These are phyloP conservation scores for Nemania sp. DNA, from an alignment of 2,329 filamentous ascomycete genomes.

Conservation along the genomic window DNA sequence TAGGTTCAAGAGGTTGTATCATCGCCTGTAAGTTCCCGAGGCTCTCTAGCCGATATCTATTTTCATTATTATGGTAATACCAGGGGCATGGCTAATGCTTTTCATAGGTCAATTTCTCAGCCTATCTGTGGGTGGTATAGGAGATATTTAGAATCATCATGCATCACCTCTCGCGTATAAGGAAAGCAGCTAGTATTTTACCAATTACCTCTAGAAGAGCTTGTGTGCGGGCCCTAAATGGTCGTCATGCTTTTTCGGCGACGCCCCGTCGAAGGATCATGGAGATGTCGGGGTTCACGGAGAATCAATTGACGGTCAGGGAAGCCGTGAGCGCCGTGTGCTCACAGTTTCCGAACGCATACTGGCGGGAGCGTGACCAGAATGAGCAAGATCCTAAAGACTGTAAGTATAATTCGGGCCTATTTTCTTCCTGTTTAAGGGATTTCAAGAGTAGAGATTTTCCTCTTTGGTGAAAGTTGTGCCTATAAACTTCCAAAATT, in stretches of 20 bases:
- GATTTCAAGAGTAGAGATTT: too few species aligned
- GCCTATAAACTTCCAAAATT: too few species aligned
- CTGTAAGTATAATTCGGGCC: too few species aligned
- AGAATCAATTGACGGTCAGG: constrained; percentile 78
- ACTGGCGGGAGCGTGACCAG: constrained; percentile 82
- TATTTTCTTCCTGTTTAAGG: too few species aligned
- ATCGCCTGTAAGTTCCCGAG: neutral
- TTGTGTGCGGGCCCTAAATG: neutral
- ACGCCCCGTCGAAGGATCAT: constrained; percentile 64
- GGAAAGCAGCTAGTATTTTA: neutral
- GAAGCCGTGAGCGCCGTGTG: constrained; percentile 78
- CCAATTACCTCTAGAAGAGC: neutral
- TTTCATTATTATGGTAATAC: neutral
- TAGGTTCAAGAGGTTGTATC: neutral
- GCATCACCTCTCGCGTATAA: constrained; percentile 17
- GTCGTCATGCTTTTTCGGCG: constrained; percentile 52
- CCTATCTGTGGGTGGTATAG: neutral
- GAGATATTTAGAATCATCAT: constrained; percentile 36
- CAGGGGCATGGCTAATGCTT: neutral
- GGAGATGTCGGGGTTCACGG: constrained; percentile 78
- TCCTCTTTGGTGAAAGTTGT: too few species aligned
- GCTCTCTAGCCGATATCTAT: neutral
- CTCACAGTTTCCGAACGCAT: constrained; percentile 76
- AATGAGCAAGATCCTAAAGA: constrained; percentile 77
- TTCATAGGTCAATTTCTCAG: neutral